A percentile compares a stretch with the other conserved stretches of the same genome.
Evolutionary conservation across 306 rosid genomes (phyloP).

Genomic region (Lathyrus oleraceus): DNA sequence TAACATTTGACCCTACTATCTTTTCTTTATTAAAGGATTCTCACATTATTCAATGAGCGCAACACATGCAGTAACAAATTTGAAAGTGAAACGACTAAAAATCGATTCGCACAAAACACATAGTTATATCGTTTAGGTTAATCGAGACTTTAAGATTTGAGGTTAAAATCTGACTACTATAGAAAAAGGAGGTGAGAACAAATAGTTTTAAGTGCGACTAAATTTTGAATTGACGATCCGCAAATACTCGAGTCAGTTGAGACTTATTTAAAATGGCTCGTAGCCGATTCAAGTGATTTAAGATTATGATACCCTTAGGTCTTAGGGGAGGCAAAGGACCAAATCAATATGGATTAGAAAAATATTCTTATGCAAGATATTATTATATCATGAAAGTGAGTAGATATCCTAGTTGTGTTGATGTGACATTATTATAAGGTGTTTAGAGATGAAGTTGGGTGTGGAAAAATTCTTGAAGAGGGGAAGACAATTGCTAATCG

Average conservation of each 20-base stretch:
- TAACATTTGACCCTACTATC: constrained; percentile 29
- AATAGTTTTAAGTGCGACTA: not conserved
- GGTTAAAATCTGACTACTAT: not conserved
- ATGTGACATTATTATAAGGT: constrained; percentile 36
- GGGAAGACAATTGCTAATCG: constrained; percentile 38
- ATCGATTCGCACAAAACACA: too few species aligned
- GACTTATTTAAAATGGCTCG: not conserved
- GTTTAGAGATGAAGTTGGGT: constrained; percentile 33
- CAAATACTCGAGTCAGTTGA: not conserved
- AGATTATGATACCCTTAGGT: not conserved
- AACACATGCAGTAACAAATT: not conserved
- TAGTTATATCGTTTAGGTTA: not conserved
- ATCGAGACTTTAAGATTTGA: not conserved
- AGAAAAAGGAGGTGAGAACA: not conserved
- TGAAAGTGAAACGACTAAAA: not conserved
- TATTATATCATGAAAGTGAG: constrained; percentile 20
- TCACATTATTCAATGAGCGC: not conserved
- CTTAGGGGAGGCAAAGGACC: not conserved
- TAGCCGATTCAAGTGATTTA: not conserved
- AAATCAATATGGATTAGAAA: constrained; percentile 8
- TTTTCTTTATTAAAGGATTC: constrained; percentile 35
- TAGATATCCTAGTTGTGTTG: constrained; percentile 29
- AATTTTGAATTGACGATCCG: not conserved
- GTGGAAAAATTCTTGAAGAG: constrained; percentile 33
- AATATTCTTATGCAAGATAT: constrained; percentile 18